These are phyloP conservation scores for Claviceps maximensis DNA, from an alignment of 2,329 filamentous ascomycete species.

Conservation along the genomic window DNA sequence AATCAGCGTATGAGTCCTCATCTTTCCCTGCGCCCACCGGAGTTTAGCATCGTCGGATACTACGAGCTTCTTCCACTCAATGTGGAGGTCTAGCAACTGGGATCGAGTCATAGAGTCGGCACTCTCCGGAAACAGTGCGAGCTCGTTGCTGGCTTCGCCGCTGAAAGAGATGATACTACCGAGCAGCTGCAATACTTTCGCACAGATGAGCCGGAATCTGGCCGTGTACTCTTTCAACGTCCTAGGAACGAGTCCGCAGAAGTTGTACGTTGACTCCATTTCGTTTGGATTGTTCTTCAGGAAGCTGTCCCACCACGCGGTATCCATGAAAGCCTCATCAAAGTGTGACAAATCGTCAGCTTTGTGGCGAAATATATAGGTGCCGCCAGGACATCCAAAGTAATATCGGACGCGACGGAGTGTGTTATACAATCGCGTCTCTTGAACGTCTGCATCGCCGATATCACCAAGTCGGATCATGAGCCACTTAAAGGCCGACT, in stretches of 20 bases:
- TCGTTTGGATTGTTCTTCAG: background rate
- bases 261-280: conserved; percentile 3
- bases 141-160: background rate
- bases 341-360: background rate
- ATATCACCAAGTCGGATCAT: background rate
- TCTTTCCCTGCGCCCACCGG: background rate
- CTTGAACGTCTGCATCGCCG: background rate
- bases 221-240: conserved; percentile 7
- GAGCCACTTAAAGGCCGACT: background rate
- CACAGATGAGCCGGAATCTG: conserved; percentile 7
- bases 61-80: background rate
- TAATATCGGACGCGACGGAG: conserved; percentile 11
- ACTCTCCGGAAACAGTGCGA: background rate
- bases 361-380: conserved; percentile 16
- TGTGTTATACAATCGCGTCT: background rate
- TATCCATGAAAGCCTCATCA: background rate
- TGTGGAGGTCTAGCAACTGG: background rate
- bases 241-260: conserved; percentile 14
- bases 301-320: background rate
- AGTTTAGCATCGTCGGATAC: background rate
- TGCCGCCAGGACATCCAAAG: conserved; percentile 12
- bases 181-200: conserved; percentile 8
- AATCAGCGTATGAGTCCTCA: background rate
- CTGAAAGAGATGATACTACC: conserved; percentile 8
- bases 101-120: background rate